Conservation (phyloP, 306 rosid genomes). For the Ceratonia siliqua region DNA sequence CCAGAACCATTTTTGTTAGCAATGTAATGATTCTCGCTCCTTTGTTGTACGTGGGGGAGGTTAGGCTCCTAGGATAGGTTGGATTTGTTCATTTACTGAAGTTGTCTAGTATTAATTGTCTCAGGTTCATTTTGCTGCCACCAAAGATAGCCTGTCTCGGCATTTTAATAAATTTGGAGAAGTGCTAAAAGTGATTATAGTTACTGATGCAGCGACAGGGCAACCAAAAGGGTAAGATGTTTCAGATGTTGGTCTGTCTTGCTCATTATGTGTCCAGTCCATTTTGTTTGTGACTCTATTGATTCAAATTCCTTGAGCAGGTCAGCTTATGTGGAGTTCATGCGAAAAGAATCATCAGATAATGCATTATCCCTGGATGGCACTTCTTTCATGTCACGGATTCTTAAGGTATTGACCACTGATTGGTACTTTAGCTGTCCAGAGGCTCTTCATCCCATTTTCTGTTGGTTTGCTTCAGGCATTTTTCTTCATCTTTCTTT, state of each 20-base stretch:
- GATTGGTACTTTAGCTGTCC: conserved; percentile 23
- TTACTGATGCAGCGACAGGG: conserved; percentile 82
- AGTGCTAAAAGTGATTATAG: conserved; percentile 72
- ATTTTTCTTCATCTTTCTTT: not conserved
- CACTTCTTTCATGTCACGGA: conserved; percentile 88
- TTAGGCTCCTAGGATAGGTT: not conserved
- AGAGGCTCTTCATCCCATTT: not conserved
- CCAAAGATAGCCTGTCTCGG: conserved; percentile 84
- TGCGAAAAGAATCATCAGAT: conserved; percentile 87
- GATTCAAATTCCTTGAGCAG: conserved; percentile 55
- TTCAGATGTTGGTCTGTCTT: conserved; percentile 26
- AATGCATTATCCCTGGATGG: conserved; percentile 89
- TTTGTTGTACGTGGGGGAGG: conserved; percentile 29
- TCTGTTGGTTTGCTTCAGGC: not conserved
- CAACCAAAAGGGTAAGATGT: conserved; percentile 84
- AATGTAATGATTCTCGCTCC: conserved; percentile 58
- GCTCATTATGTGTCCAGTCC: not conserved
- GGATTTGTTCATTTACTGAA: conserved; percentile 36
- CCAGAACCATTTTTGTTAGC: conserved; percentile 88
- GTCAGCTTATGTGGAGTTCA: conserved; percentile 93
- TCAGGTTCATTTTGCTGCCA: conserved; percentile 96
- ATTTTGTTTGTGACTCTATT: conserved; percentile 16
- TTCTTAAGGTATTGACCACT: conserved; percentile 73
- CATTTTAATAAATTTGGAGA: conserved; percentile 94
- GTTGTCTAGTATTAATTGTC: conserved; percentile 10